Base-by-base conservation (phyloP, 2,329 filamentous ascomycete species). In the Pseudovirgaria hyperparasitica region DNA sequence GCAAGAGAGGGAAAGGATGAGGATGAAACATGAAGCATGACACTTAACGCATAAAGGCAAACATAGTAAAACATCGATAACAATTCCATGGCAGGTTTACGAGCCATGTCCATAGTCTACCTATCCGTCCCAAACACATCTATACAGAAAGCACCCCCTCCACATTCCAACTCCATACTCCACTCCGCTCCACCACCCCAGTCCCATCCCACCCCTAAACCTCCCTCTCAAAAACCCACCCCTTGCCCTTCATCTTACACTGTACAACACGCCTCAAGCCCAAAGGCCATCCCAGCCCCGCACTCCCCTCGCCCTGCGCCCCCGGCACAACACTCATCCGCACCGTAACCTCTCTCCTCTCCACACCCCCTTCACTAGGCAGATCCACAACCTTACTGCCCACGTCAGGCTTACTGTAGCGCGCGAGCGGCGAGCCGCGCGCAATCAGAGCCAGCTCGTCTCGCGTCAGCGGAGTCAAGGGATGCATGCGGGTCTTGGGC, bases 401-500 rank as follows among this genome's bases (percentile, higher is more conserved):
- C n/a, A n/a, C n/a, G 47, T 94, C 76, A 1, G 90, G 87, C 60
- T 96, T 96, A 4, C 84, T 82, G 39, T 87, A 85, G 19, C 71
- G 71, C 13, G 96, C 53, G 28, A 98, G 59, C 25, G 85, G 82
- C 9, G 90, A 96, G 0, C 81, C 82, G 48, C 84, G 78, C 5
- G 85, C 82, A 29, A 96, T 62, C 2, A 72, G 73, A 4, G 80
- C 72, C 5, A 98, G 65, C 49, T 92, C 81, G 3, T 70, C 67
- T 2, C 73, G 78, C 10, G 74, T 80, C 5, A 92, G 63, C 16
- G 86, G 72, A 3, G 85, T 87, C 12, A 98, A 65, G 4, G 87
- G 71, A 47, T 87, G 81, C 80, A 98, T 92, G 22, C 90, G 63
- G 16, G 84, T 85, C 55, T 74, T 76, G 15, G 65, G 65, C 1